Percentiles rank a stretch among this genome's conserved stretches.
These are phyloP conservation scores for Dittrichia graveolens DNA, from an alignment of 129 eudicot species.

Conservation along the genomic window DNA sequence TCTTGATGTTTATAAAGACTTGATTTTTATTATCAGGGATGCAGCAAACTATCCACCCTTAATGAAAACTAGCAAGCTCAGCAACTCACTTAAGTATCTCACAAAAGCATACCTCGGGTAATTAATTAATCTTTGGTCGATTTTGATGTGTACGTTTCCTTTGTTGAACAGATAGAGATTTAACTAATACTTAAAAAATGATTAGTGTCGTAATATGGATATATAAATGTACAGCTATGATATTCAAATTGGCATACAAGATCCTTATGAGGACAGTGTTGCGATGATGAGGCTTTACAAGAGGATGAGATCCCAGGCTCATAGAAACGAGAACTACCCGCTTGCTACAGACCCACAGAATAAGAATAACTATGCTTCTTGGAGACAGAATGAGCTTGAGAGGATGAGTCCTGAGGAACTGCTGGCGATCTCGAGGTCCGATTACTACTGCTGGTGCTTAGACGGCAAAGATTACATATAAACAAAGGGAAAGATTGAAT, in stretches of 20 bases:
- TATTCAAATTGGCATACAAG: constrained; percentile 84
- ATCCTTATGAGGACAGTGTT: constrained; percentile 89
- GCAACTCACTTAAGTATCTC: constrained; percentile 94
- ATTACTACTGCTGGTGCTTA: constrained; percentile 96
- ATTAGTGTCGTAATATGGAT: not conserved
- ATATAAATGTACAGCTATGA: constrained; percentile 55
- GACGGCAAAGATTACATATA: constrained; percentile 51
- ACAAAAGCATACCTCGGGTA: constrained; percentile 96
- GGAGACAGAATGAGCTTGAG: constrained; percentile 89
- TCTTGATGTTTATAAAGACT: constrained; percentile 13
- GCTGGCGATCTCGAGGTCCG: constrained; percentile 77
- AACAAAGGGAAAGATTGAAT: constrained; percentile 3
- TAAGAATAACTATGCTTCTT: constrained; percentile 65
- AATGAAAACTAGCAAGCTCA: constrained; percentile 99
- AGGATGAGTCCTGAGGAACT: constrained; percentile 83
- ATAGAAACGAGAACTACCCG: constrained; percentile 65
- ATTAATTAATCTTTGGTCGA: constrained; percentile 27
- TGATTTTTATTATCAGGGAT: constrained; percentile 59
- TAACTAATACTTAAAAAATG: too few relatives aligned
- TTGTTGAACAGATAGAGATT: not conserved
- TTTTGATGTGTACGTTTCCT: not conserved
- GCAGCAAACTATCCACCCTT: constrained; percentile 95
- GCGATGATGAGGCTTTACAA: constrained; percentile 90
- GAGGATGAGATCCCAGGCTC: constrained; percentile 84
- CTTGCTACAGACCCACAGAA: constrained; percentile 83